Conservation (phyloP, 2,329 filamentous ascomycete genomes). For the Dothistroma septosporum region DNA sequence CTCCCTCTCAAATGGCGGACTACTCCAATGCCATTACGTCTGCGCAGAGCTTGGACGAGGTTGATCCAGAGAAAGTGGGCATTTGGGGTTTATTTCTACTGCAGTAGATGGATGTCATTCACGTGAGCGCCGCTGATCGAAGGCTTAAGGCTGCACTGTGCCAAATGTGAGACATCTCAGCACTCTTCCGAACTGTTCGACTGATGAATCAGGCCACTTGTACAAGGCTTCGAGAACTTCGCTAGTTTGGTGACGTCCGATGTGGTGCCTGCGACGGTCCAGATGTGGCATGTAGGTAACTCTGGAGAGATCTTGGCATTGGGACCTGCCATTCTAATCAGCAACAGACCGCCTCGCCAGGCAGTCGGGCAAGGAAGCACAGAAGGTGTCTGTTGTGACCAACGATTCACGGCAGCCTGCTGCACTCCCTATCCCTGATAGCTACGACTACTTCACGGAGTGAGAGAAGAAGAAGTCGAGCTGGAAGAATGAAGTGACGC, state of each 20-base stretch:
- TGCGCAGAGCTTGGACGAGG: slow-evolving; percentile 30
- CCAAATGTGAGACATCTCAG: slow-evolving; percentile 33
- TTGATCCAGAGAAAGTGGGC: slow-evolving; percentile 34
- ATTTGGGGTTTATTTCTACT: slow-evolving; percentile 39
- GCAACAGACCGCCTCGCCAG: slow-evolving; percentile 33
- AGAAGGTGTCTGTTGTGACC: slow-evolving; percentile 33
- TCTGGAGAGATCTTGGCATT: background rate
- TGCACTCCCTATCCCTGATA: slow-evolving; percentile 36
- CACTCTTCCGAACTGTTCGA: background rate
- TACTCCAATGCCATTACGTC: slow-evolving; percentile 40
- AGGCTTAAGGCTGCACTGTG: slow-evolving; percentile 40
- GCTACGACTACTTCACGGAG: slow-evolving; percentile 34
- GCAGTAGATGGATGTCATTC: slow-evolving; percentile 41
- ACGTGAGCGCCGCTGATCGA: slow-evolving; percentile 38
- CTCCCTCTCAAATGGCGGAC: slow-evolving; percentile 34
- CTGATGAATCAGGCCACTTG: slow-evolving; percentile 7
- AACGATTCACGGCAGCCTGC: slow-evolving; percentile 31
- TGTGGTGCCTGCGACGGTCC: slow-evolving; percentile 26
- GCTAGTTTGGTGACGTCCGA: slow-evolving; percentile 35
- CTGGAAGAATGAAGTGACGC: slow-evolving; percentile 41
- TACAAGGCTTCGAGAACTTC: slow-evolving; percentile 37
- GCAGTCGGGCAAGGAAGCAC: slow-evolving; percentile 32
- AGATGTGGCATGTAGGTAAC: slow-evolving; percentile 22
- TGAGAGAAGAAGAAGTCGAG: slow-evolving; percentile 33
- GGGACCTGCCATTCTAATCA: background rate